Percentiles rank a stretch among this genome's conserved stretches.
phyloP scores from a whole-genome alignment of 1,284 basidiomycete species.

The Apiotrichum veenhuisii region DNA sequence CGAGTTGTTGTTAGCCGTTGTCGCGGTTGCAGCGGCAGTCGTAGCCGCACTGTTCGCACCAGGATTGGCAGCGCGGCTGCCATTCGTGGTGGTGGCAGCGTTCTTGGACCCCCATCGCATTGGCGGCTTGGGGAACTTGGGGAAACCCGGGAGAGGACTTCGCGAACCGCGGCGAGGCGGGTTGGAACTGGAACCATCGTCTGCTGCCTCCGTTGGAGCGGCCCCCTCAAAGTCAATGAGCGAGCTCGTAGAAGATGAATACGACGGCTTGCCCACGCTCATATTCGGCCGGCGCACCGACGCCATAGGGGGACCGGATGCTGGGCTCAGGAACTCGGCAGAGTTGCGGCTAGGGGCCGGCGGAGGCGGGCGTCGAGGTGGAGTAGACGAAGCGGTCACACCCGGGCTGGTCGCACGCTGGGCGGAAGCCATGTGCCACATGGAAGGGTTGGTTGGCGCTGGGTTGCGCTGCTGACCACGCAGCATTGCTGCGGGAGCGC shows the following conservation, averaged over 20 bases:
- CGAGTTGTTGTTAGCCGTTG: too few relatives aligned
- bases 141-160: too few relatives aligned
- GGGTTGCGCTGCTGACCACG: background rate
- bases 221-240: background rate
- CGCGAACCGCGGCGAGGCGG: background rate
- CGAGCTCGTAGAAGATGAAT: slow-evolving; percentile 11
- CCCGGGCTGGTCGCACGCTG: too few relatives aligned
- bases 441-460: background rate
- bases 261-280: background rate
- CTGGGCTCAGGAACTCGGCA: background rate
- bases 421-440: background rate
- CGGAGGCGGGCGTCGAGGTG: background rate
- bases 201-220: background rate
- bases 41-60: too few relatives aligned
- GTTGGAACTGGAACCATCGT: background rate
- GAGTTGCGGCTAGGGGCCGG: background rate
- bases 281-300: background rate
- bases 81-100: too few relatives aligned
- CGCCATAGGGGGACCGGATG: background rate
- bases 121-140: too few relatives aligned
- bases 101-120: too few relatives aligned
- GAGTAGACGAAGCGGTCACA: background rate
- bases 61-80: too few relatives aligned
- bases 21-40: too few relatives aligned
- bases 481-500: background rate